These are phyloP conservation scores for Neospora caninum DNA, from an alignment of 169 alveolate species.

Conservation along the genomic window DNA sequence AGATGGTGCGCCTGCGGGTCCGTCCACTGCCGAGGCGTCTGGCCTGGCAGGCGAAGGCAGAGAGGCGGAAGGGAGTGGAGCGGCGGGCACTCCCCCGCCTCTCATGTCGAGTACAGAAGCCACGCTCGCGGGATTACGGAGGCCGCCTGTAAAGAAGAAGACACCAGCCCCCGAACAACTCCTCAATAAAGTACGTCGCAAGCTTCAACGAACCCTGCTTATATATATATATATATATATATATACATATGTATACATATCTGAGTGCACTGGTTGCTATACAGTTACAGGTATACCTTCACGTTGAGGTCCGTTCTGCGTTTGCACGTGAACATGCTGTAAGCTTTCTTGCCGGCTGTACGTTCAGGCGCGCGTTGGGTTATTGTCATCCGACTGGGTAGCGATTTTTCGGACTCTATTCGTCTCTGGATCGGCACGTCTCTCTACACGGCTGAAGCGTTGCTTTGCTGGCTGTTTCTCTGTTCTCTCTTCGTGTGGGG, in stretches of 20 bases:
- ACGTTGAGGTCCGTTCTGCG: no score
- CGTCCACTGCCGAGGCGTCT: neutral
- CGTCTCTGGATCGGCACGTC: no score
- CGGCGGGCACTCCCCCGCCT: neutral
- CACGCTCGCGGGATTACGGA: neutral
- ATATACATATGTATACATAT: neutral
- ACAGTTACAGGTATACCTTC: no score
- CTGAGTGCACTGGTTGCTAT: neutral
- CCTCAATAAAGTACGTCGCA: neutral
- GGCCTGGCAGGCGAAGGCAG: neutral
- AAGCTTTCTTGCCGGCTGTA: no score
- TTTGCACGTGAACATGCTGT: no score
- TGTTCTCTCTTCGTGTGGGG: neutral
- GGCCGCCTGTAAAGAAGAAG: neutral
- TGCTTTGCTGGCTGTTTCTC: neutral
- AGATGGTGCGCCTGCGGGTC: neutral
- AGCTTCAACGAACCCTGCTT: neutral
- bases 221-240: neutral
- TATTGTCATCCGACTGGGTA: no score
- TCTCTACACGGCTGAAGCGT: neutral
- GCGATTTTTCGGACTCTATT: no score
- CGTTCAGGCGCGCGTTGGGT: no score
- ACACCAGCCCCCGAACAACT: conserved; percentile 1
- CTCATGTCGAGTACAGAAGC: neutral
- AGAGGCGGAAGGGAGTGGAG: neutral